Evolutionary conservation across 2,329 filamentous ascomycete species (phyloP).

Genomic region (Pseudophaeomoniella oleicola): DNA sequence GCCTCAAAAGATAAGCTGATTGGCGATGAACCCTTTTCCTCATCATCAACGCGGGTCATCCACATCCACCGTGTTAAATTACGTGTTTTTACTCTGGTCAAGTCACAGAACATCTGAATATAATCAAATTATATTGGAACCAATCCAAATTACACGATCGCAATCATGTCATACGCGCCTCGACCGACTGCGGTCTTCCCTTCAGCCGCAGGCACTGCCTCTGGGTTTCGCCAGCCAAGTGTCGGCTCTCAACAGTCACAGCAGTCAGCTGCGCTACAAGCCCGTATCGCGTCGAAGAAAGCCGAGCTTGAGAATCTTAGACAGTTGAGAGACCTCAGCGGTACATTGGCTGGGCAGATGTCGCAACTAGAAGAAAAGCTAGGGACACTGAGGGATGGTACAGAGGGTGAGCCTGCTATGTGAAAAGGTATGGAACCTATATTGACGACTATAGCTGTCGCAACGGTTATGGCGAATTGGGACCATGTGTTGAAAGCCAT

Average conservation of each 20-base stretch:
- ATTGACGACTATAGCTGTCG: conserved; percentile 34
- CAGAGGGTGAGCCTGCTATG: conserved; percentile 33
- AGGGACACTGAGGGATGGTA: conserved; percentile 44
- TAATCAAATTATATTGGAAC: too few species aligned
- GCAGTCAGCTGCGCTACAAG: conserved; percentile 42
- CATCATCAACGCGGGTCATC: too few species aligned
- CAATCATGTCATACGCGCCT: conserved; percentile 23
- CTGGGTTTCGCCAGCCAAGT: conserved; percentile 17
- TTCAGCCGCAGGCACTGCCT: conserved; percentile 7
- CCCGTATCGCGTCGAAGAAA: conserved; percentile 49
- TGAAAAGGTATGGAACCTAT: neutral
- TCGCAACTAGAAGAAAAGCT: conserved; percentile 47
- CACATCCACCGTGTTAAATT: too few species aligned
- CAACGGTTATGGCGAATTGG: conserved; percentile 54
- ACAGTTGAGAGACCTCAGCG: conserved; percentile 47
- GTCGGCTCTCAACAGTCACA: conserved; percentile 16
- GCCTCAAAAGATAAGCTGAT: too few species aligned
- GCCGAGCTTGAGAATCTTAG: conserved; percentile 47
- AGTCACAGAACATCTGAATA: too few species aligned
- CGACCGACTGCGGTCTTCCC: conserved; percentile 19
- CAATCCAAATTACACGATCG: too few species aligned
- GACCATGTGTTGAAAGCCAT: conserved; percentile 50
- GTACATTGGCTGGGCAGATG: conserved; percentile 48
- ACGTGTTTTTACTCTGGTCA: too few species aligned
- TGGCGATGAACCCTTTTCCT: too few species aligned